Base-by-base conservation (phyloP, 225 moss, liverwort and hornwort species). In the Ulota crispa region DNA sequence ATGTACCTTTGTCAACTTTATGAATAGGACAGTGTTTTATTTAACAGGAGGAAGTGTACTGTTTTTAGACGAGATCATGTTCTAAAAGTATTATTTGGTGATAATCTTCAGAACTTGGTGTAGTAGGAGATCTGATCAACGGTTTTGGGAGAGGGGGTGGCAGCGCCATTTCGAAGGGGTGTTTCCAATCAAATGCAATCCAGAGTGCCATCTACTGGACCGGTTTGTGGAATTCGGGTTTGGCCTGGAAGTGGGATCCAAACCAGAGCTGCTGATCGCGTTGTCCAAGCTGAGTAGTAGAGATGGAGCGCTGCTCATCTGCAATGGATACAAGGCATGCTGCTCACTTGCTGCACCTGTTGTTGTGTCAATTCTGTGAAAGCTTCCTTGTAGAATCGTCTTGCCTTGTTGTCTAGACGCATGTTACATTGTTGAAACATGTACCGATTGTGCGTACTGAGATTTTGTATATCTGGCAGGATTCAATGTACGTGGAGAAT, bases 281-380 rank as follows among this genome's bases (percentile, higher is more conserved):
- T 80, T 96, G 82, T 88, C 96, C 71, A 89, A 91, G 86, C 80
- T 96, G 75, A 85, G 92, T 85, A 87, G 90, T 80, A 85, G 78
- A 91, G 87, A 80, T 47, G 86, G 82, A 24, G 87, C 93, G 62
- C 84, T 96, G 27, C 96, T 96, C 56, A 92, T 94, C 87, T 96
- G 94, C 93, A 96, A 96, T 80, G 94, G 96, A 87, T 94, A 93
- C 82, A 96, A 96, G 95, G 95, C 92, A 93, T 88, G 74, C 64
- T 70, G 71, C 64, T 70, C 28, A 70, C 70, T 70, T 60, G 64
- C 64, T 82, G 81, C 71, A 67, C 71, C 62, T 85, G 37, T 43
- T 66, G 60, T 47, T 47, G 57, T 30, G 64, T 37, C 19, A 42
- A 71, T 34, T 52, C 31, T 47, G 39, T 59, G 65, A 8, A 60